Percentiles rank a stretch among this genome's conserved stretches.
phyloP scores from a whole-genome alignment of 495 filamentous ascomycete species.

The Penicillium simplicissimum region DNA sequence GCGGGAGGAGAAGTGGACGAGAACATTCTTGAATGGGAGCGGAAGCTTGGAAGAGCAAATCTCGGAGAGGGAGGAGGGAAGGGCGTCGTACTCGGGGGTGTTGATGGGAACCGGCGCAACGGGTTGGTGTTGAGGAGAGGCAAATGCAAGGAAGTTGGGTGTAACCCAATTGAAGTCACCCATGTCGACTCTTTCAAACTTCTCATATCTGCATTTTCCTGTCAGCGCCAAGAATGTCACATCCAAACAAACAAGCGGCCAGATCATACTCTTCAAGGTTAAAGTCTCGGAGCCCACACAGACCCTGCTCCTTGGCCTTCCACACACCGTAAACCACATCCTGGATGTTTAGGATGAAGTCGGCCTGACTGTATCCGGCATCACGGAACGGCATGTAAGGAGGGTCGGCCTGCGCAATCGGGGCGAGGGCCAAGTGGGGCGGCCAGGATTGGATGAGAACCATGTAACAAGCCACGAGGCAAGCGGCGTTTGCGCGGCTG shows the following conservation, averaged over 20 bases:
- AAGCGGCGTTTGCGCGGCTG: conserved; percentile 97
- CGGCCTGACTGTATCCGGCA: conserved; percentile 97
- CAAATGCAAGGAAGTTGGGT: conserved; percentile 92
- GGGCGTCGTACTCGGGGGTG: conserved; percentile 67
- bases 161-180: conserved; percentile 99
- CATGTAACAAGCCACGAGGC: conserved; percentile 94
- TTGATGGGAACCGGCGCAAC: conserved; percentile 65
- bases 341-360: conserved; percentile 91
- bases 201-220: conserved; percentile 67
- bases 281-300: conserved; percentile 86
- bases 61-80: conserved; percentile 68
- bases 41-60: conserved; percentile 67
- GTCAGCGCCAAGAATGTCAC: conserved; percentile 23
- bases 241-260: background rate
- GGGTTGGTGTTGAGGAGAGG: conserved; percentile 84
- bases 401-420: conserved; percentile 92
- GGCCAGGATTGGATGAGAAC: conserved; percentile 98
- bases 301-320: conserved; percentile 93
- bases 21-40: conserved; percentile 89
- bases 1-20: conserved; percentile 80
- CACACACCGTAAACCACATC: conserved; percentile 98
- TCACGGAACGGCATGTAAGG: conserved; percentile 98
- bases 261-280: conserved; percentile 81
- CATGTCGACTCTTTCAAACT: conserved; percentile 92
- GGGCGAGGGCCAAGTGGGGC: conserved; percentile 95